These are phyloP conservation scores for Aegle marmelos DNA, from an alignment of 345 rosid species.

Conservation along the genomic window DNA sequence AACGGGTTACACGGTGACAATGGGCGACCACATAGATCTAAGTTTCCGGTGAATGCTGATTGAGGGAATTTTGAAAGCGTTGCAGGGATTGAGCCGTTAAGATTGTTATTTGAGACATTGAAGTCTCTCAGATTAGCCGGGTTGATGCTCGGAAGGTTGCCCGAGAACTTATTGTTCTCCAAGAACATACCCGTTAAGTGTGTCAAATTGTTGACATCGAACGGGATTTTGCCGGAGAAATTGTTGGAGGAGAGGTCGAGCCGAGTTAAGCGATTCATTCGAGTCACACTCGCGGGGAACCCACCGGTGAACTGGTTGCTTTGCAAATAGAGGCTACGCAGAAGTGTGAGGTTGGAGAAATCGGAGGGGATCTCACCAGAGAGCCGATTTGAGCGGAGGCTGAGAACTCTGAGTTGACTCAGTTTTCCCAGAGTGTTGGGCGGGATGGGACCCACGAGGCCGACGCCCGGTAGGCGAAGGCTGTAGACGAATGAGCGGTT, in stretches of 20 bases:
- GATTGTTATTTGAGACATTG: slow-evolving; percentile 69
- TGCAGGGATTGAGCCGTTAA: slow-evolving; percentile 81
- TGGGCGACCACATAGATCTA: slow-evolving; percentile 80
- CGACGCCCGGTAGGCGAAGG: slow-evolving; percentile 86
- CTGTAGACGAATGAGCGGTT: slow-evolving; percentile 45
- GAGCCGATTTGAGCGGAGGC: slow-evolving; percentile 84
- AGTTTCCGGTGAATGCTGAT: slow-evolving; percentile 65
- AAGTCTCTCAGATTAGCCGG: slow-evolving; percentile 35
- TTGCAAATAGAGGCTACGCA: slow-evolving; percentile 78
- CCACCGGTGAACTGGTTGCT: slow-evolving; percentile 56
- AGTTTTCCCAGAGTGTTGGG: slow-evolving; percentile 62
- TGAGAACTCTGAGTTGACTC: slow-evolving; percentile 71
- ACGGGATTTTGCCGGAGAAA: slow-evolving; percentile 71
- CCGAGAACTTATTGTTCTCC: slow-evolving; percentile 62
- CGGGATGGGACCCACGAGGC: slow-evolving; percentile 77
- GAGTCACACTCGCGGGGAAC: slow-evolving; percentile 60
- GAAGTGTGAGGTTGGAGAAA: slow-evolving; percentile 64
- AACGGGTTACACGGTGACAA: slow-evolving; percentile 68
- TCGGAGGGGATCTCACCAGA: slow-evolving; percentile 81
- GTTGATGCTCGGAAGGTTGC: slow-evolving; percentile 58
- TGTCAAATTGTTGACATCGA: slow-evolving; percentile 66
- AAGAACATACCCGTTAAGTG: slow-evolving; percentile 64
- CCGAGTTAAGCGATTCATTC: slow-evolving; percentile 54
- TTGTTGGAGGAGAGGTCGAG: slow-evolving; percentile 83
- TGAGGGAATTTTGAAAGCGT: slow-evolving; percentile 41